Conservation (phyloP, 257 asterid genomes). For the Voacanga thouarsii region DNA sequence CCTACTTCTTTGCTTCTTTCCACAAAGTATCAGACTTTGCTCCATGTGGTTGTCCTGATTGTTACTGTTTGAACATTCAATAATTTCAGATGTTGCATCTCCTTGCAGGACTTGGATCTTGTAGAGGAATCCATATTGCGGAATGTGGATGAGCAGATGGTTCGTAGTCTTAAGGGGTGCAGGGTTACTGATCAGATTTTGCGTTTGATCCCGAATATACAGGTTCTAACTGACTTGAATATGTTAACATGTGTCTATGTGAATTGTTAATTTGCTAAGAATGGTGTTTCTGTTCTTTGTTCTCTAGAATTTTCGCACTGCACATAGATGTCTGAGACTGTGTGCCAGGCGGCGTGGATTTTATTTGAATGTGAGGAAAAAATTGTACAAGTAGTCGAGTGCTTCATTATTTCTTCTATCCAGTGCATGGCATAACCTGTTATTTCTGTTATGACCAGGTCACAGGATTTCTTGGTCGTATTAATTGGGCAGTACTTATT, state of each 20-base stretch:
- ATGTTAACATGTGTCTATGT: slow-evolving; percentile 11
- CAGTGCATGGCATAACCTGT: not conserved
- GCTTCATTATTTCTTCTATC: not conserved
- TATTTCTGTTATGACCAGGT: slow-evolving; percentile 48
- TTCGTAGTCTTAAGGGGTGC: slow-evolving; percentile 89
- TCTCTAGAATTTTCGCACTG: slow-evolving; percentile 64
- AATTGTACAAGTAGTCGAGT: not conserved
- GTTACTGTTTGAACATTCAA: not conserved
- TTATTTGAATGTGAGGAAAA: slow-evolving; percentile 70
- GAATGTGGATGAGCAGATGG: slow-evolving; percentile 82
- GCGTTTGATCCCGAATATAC: slow-evolving; percentile 79
- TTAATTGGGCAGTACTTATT: slow-evolving; percentile 91
- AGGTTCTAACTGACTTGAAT: slow-evolving; percentile 38
- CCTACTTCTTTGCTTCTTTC: not conserved
- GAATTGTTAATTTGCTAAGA: not conserved
- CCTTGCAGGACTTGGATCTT: slow-evolving; percentile 63
- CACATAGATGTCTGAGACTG: slow-evolving; percentile 69
- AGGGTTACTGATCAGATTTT: slow-evolving; percentile 82
- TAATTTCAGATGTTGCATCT: not conserved
- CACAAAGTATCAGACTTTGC: not conserved
- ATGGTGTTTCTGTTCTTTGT: slow-evolving; percentile 16
- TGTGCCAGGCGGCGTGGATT: slow-evolving; percentile 94
- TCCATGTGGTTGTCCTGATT: not conserved
- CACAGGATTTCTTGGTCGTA: slow-evolving; percentile 90
- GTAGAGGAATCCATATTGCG: slow-evolving; percentile 78